These are phyloP conservation scores for Amaranthus palmeri DNA, from an alignment of 148 eudicot species.

Conservation along the genomic window DNA sequence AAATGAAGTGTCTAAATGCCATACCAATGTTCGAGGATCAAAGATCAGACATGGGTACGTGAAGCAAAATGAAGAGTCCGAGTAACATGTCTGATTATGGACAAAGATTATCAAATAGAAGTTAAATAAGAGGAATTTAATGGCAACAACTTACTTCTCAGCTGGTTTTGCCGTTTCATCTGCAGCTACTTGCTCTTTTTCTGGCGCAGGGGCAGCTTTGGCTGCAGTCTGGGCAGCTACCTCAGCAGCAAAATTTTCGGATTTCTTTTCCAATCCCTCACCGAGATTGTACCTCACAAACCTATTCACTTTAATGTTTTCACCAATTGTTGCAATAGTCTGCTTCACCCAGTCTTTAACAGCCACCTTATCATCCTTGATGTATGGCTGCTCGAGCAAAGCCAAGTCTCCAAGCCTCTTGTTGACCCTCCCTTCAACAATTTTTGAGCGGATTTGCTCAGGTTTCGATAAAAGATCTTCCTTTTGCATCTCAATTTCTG, in stretches of 20 bases:
- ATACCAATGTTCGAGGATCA: too few relatives aligned
- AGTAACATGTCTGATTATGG: too few relatives aligned
- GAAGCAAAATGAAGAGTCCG: too few relatives aligned
- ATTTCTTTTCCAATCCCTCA: slow-evolving; percentile 88
- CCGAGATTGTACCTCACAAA: slow-evolving; percentile 80
- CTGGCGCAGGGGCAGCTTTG: slow-evolving; percentile 43
- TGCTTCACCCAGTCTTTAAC: slow-evolving; percentile 89
- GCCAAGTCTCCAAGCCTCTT: slow-evolving; percentile 93
- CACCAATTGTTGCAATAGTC: slow-evolving; percentile 87
- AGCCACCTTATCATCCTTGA: slow-evolving; percentile 83
- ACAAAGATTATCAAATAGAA: not conserved
- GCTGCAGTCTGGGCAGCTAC: slow-evolving; percentile 96
- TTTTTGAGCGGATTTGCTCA: slow-evolving; percentile 75
- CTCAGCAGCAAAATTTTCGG: slow-evolving; percentile 95
- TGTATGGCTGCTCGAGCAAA: slow-evolving; percentile 88
- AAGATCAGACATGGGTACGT: too few relatives aligned
- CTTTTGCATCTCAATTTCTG: slow-evolving; percentile 85
- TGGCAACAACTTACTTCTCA: slow-evolving; percentile 50
- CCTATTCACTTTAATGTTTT: slow-evolving; percentile 83
- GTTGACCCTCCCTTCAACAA: slow-evolving; percentile 84
- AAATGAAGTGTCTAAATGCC: too few relatives aligned
- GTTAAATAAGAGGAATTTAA: not conserved
- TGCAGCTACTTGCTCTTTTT: slow-evolving; percentile 44
- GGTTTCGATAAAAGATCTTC: slow-evolving; percentile 90
- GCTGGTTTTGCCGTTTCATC: slow-evolving; percentile 45